phyloP scores from a whole-genome alignment of 441 rosid species.

The Mallotus repandus region DNA sequence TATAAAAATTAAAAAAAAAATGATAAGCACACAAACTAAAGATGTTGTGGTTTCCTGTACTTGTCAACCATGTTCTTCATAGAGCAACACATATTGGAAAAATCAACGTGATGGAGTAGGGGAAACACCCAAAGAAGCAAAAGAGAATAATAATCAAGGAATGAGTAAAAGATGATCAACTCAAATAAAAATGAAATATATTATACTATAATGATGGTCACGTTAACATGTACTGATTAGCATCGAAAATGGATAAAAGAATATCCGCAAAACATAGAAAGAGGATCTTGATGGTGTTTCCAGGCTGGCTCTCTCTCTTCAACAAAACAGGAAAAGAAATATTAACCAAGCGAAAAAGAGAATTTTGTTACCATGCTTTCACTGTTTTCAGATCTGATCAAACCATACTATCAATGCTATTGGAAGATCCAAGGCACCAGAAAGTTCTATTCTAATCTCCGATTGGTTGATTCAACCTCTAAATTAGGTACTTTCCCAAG shows the following conservation, averaged over 20 bases:
- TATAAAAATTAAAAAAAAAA: no score
- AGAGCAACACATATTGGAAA: not conserved
- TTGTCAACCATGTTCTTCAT: not conserved
- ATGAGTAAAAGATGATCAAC: not conserved
- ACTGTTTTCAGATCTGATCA: not conserved
- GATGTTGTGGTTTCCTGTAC: not conserved
- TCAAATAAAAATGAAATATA: not conserved
- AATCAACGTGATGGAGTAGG: not conserved
- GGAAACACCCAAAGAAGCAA: not conserved
- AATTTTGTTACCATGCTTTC: no score
- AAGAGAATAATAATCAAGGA: not conserved
- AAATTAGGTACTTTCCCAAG: not conserved
- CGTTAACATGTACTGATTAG: not conserved
- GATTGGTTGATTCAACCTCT: slow-evolving; percentile 1
- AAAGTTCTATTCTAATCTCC: not conserved
- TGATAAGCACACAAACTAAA: no score
- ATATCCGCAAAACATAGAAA: not conserved
- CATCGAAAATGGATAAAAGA: not conserved
- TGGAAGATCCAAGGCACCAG: not conserved
- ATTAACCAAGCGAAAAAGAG: no score
- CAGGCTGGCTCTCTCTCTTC: not conserved
- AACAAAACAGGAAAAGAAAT: no score
- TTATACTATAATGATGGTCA: not conserved
- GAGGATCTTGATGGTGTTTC: not conserved
- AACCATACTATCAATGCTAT: not conserved